A percentile compares a stretch with the other conserved stretches of the same genome.
These are phyloP conservation scores for Acacia melanoxylon DNA, from an alignment of 306 rosid genomes.

Conservation along the genomic window DNA sequence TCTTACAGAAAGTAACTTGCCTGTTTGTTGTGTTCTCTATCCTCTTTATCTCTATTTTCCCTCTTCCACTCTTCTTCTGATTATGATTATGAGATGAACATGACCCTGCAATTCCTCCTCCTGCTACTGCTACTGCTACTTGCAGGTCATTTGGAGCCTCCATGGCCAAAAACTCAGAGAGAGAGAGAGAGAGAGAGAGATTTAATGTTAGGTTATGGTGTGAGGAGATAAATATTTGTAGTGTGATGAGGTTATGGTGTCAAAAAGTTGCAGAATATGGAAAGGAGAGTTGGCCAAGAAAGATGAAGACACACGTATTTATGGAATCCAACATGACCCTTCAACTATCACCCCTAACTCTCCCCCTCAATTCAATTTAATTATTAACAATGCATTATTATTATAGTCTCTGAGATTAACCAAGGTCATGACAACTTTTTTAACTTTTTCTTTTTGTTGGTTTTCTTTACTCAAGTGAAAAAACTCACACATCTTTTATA, in stretches of 20 bases:
- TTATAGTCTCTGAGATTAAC: too few species aligned
- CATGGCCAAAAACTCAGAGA: constrained; percentile 24
- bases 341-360: constrained; percentile 50
- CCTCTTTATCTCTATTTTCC: constrained; percentile 84
- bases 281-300: constrained; percentile 38
- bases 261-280: constrained; percentile 47
- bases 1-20: constrained; percentile 89
- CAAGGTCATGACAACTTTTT: background rate
- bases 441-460: too few species aligned
- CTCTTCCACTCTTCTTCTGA: constrained; percentile 81
- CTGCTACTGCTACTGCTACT: constrained; percentile 42
- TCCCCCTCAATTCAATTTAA: background rate
- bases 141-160: constrained; percentile 47
- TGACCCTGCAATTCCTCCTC: constrained; percentile 52
- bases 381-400: too few species aligned
- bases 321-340: constrained; percentile 56
- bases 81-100: constrained; percentile 46
- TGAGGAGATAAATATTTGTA: background rate
- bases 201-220: background rate
- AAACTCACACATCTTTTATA: too few species aligned
- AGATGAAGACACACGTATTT: constrained; percentile 52
- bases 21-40: constrained; percentile 88
- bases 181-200: background rate
- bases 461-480: too few species aligned
- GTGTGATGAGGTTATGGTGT: background rate